Conservation (phyloP, 2,329 filamentous ascomycete genomes). For the Dryadomyces quercivorus region DNA sequence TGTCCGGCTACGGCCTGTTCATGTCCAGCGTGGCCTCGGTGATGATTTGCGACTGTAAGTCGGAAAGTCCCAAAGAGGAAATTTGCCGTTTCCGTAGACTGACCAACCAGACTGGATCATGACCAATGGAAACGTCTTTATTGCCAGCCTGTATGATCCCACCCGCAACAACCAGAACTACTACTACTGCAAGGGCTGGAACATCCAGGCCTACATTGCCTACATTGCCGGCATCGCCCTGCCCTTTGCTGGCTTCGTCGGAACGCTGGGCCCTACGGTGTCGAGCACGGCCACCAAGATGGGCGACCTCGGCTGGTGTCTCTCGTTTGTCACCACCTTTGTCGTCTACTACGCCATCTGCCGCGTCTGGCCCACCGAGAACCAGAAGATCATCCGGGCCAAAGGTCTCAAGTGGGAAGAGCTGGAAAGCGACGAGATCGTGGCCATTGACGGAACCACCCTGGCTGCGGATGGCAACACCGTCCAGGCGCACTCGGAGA, state of each 20-base stretch:
- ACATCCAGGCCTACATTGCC: constrained; percentile 22
- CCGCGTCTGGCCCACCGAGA: constrained; percentile 22
- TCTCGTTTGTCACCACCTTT: constrained; percentile 20
- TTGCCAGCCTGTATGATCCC: constrained; percentile 20
- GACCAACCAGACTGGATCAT: constrained; percentile 18
- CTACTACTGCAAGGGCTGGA: constrained; percentile 21
- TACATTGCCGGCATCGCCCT: constrained; percentile 22
- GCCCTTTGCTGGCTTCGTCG: constrained; percentile 23
- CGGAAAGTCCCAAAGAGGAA: background rate
- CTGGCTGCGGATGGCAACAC: constrained; percentile 1
- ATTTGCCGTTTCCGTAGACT: background rate
- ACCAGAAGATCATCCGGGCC: constrained; percentile 7
- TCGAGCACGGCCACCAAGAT: constrained; percentile 18
- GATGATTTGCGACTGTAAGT: constrained; percentile 12
- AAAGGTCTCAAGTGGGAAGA: constrained; percentile 5
- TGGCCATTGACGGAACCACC: constrained; percentile 3
- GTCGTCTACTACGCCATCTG: constrained; percentile 22
- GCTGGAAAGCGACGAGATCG: constrained; percentile 4
- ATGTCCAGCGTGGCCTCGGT: constrained; percentile 13
- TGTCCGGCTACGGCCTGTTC: constrained; percentile 13
- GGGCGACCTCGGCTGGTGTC: constrained; percentile 21
- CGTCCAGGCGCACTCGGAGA: background rate
- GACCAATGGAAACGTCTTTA: constrained; percentile 23
- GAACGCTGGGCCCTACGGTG: constrained; percentile 19
- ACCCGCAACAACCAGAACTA: constrained; percentile 19